These are phyloP conservation scores for Auricularia heimuer DNA, from an alignment of 768 basidiomycete genomes.

Conservation along the genomic window DNA sequence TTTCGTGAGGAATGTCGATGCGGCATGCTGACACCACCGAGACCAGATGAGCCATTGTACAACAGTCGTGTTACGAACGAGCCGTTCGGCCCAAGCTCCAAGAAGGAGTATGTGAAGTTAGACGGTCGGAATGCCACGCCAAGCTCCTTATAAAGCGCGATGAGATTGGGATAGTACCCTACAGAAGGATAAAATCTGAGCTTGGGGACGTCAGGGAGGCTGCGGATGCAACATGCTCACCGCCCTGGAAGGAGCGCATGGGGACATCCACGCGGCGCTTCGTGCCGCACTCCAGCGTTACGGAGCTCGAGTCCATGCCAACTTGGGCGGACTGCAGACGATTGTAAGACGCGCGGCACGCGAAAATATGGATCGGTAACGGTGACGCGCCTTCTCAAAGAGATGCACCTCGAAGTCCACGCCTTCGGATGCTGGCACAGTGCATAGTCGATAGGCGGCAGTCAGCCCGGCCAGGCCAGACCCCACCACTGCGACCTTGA, in stretches of 20 bases:
- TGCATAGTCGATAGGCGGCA: constrained; percentile 45
- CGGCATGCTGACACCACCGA: constrained; percentile 43
- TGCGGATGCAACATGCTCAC: constrained; percentile 25
- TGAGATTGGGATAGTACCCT: constrained; percentile 71
- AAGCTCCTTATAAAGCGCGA: constrained; percentile 51
- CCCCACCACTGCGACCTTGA: constrained; percentile 62
- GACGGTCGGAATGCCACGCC: constrained; percentile 45
- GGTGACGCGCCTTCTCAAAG: constrained; percentile 57
- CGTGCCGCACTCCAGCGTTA: constrained; percentile 23
- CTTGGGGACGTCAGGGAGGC: not conserved
- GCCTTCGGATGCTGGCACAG: constrained; percentile 21
- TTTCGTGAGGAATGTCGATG: too few species aligned
- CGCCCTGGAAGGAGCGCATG: constrained; percentile 76
- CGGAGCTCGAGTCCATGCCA: constrained; percentile 51
- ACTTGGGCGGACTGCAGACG: constrained; percentile 37
- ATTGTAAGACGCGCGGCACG: not conserved
- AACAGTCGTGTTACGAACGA: constrained; percentile 23
- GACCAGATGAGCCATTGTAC: constrained; percentile 56
- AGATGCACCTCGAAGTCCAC: constrained; percentile 58
- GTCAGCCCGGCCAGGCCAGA: constrained; percentile 68
- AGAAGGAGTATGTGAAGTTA: constrained; percentile 69
- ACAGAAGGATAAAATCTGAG: not conserved
- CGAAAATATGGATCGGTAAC: not conserved
- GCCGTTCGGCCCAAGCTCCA: constrained; percentile 28
- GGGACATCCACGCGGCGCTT: constrained; percentile 64